Evolutionary conservation across 2,329 filamentous ascomycete genomes (phyloP), one percentile per base, ranked within the genome.

Genomic region (Metarhizium humberi): DNA sequence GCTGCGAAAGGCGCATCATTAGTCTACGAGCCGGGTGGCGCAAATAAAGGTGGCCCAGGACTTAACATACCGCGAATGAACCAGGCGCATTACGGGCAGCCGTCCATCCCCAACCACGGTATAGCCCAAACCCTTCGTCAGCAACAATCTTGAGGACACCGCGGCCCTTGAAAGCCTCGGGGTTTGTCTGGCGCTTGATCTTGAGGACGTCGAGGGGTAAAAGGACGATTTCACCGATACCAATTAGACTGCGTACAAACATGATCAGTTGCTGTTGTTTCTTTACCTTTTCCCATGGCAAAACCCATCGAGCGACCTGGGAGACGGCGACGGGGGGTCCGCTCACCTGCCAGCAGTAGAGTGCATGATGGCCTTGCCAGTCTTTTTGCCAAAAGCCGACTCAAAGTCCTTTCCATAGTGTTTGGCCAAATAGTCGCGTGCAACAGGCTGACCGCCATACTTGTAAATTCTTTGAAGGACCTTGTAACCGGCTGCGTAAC

Each of bases 141-240:
- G 83, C 81, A 59, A 99, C 81, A 62, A 99, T 97, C 74, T 81
- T 87, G 69, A 97, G 76, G 57, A 99, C 80, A 59, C 94, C 94
- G 66, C 94, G 88, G 64, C 92, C 92, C 63, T 91, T 85, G 85
- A 99, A 99, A 40, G 94, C 92, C 69, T 97, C 94, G 45, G 94
- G 94, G 79, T 99, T 99, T 63, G 94, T 99, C 78, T 99, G 94
- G 66, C 94, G 86, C 83, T 99, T 99, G 78, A 99, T 99, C 83
- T 99, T 99, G 60, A 99, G 82, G 43, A 99, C 92, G 65, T 99
- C 94, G 58, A 99, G 84, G 46, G 94, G 94, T 45, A 99, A 82
- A 34, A 99, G 83, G 57, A 99, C 83, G 61, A 99, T 95, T 77
- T 99, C 94, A 68, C 94, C 94, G 65, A 99, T 96, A 66, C 94